Base-by-base conservation (phyloP, 1,284 basidiomycete species). In the Earliella scabrosa region DNA sequence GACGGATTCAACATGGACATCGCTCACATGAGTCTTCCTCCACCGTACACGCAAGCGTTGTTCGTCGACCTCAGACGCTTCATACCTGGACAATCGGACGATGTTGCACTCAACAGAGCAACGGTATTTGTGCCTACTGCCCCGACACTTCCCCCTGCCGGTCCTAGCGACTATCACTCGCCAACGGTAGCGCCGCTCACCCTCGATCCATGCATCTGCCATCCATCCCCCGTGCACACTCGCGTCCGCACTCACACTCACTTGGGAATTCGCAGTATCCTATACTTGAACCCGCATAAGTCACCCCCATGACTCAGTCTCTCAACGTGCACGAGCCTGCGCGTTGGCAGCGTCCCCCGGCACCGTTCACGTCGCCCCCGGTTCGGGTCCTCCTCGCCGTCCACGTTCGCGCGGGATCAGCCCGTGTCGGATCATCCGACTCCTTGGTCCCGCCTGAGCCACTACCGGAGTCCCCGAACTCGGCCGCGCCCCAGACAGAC, bases 21-120 rank as follows among this genome's bases (percentile, higher is more conserved):
- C 55, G 75, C 91, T 29, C 86, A 85, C 71, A 86, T 82, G 72
- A 82, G 83, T 60, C 72, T 91, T 64, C 76, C 79, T 7, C 79
- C 78, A 0, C 88, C 90, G 0, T 81, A 81, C 58, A 82, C 78
- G 5, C 82, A 82, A 54, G 90, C 89, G 0, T 69, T 92, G 7
- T 89, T 90, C 65, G 82, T 92, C 8, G 89, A 92, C 52, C 80
- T 92, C 13, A 77, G 89, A 52, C 79, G 83, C 24, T 90, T 88
- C 59, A 76, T 74, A 0, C 78, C 81, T 2, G 80, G 82, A 27
- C 77, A 80, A 58, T 75, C 77, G 6, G 76, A 77, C 48, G 72
- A 69, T 23, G 55, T 69, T 23, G 61, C 63, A 26, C 49, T 49
- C 20, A 59, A 59, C 51, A 54, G 60, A 13, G 26, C 52, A 56